Conservation (phyloP, 306 rosid genomes). For the Rubus parviflorus region DNA sequence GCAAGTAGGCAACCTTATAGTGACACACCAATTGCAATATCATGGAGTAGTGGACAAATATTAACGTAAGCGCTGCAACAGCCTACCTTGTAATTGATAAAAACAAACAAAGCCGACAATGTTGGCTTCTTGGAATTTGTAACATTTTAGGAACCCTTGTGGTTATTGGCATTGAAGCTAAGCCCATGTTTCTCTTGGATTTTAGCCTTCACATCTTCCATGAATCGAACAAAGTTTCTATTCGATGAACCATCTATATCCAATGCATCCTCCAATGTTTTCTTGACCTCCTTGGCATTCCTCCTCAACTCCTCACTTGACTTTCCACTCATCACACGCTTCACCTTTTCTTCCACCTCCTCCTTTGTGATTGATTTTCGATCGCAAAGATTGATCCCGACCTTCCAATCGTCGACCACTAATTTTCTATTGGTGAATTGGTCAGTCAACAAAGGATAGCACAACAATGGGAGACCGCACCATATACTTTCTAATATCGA, state of each 20-base stretch:
- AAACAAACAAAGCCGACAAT: not conserved
- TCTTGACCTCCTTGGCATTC: constrained; percentile 10
- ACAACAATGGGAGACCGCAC: constrained; percentile 23
- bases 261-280: constrained; percentile 5
- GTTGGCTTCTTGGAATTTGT: not conserved
- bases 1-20: not conserved
- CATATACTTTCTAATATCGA: constrained; percentile 31
- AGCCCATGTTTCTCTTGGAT: not conserved
- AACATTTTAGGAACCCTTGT: not conserved
- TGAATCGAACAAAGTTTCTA: constrained; percentile 11
- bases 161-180: not conserved
- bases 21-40: not conserved
- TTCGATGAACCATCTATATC: constrained; percentile 16
- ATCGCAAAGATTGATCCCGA: constrained; percentile 28
- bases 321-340: constrained; percentile 19
- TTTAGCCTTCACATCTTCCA: constrained; percentile 9
- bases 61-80: not conserved
- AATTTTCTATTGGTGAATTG: constrained; percentile 31
- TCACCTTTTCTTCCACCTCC: constrained; percentile 20
- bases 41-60: not conserved
- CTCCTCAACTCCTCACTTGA: constrained; percentile 24
- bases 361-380: constrained; percentile 6
- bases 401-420: constrained; percentile 32
- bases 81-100: not conserved
- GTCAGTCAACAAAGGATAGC: constrained; percentile 25